Evolutionary conservation across 768 basidiomycete species (phyloP), one percentile per base, ranked within the genome.

Genomic region (Boletus barrowsii): DNA sequence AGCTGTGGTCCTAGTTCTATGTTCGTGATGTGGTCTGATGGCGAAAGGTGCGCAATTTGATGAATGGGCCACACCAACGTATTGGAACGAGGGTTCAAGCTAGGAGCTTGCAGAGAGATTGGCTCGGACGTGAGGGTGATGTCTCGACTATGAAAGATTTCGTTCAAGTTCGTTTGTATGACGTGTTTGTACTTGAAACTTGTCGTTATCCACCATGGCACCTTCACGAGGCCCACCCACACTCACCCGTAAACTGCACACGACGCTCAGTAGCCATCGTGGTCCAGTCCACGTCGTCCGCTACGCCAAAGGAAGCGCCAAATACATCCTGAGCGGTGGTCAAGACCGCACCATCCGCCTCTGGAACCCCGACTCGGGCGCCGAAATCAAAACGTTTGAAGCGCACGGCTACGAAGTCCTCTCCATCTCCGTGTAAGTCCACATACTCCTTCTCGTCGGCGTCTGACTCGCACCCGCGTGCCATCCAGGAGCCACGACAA

Each of bases 321-420:
- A 88, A 58, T 98, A 99, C 68, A 75, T 93, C 56, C 79, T 99
- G n/a, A 87, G 92, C 2, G 97, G 96, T 10, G 94, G 94, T 18
- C 88, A 92, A 68, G 97, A 98, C 72, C 82, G 94, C 46, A 84
- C 86, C 2, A 80, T 98, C 49, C 81, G 89, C 45, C 82, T 98
- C 37, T 98, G 93, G 90, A 99, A 98, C 71, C 88, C 93, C 5
- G 76, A 75, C 49, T 72, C 83, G 32, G 97, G 95, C 22, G 79
- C 84, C n/a, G 86, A 96, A 73, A 91, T 99, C 73, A 97, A 97
- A 73, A 69, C 77, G 0, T 99, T 97, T 69, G 75, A 84, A 53
- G 92, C 91, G 10, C 96, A 98, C 69, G 96, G 93, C 29, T 96
- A 98, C 68, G 97, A 98, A 68, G 90, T 99, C 4, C 80, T 98